A percentile compares a stretch with the other conserved stretches of the same genome.
These are phyloP conservation scores for Buddleja alternifolia DNA, from an alignment of 257 asterid species.

Conservation along the genomic window DNA sequence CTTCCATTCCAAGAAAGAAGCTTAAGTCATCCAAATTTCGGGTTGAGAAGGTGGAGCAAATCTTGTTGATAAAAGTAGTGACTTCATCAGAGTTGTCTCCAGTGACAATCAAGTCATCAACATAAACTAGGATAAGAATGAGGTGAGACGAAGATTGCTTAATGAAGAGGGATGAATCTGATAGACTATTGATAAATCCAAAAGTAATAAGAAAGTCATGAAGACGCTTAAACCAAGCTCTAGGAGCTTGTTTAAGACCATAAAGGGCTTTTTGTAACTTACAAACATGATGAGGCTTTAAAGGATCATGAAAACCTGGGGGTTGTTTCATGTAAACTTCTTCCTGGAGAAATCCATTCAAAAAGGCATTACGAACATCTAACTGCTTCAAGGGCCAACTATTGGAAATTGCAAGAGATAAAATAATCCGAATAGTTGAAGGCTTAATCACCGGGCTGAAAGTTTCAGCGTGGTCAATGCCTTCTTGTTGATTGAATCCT, in stretches of 20 bases:
- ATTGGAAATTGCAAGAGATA: background rate
- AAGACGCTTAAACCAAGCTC: background rate
- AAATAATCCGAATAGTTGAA: background rate
- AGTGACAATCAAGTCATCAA: too few relatives aligned
- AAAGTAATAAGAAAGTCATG: background rate
- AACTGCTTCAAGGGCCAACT: too few relatives aligned
- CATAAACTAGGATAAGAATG: background rate
- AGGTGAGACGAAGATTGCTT: too few relatives aligned
- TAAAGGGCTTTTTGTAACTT: background rate
- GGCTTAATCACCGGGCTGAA: slow-evolving; percentile 3
- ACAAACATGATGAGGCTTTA: background rate
- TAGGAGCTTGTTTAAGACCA: slow-evolving; percentile 22
- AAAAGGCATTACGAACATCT: background rate
- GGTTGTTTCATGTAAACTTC: background rate
- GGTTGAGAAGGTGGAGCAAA: too few relatives aligned
- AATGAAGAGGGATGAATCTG: background rate
- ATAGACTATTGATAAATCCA: background rate
- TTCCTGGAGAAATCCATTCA: background rate
- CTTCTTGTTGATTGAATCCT: slow-evolving; percentile 4
- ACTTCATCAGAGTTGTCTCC: too few relatives aligned
- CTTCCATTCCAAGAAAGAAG: too few relatives aligned
- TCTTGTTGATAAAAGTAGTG: too few relatives aligned
- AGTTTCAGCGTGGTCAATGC: background rate
- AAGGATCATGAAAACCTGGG: background rate
- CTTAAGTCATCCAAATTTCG: too few relatives aligned